Percentiles rank a stretch among this genome's conserved stretches.
phyloP scores from a whole-genome alignment of 2,329 filamentous ascomycete genomes.

The Aspergillus puulaauensis region DNA sequence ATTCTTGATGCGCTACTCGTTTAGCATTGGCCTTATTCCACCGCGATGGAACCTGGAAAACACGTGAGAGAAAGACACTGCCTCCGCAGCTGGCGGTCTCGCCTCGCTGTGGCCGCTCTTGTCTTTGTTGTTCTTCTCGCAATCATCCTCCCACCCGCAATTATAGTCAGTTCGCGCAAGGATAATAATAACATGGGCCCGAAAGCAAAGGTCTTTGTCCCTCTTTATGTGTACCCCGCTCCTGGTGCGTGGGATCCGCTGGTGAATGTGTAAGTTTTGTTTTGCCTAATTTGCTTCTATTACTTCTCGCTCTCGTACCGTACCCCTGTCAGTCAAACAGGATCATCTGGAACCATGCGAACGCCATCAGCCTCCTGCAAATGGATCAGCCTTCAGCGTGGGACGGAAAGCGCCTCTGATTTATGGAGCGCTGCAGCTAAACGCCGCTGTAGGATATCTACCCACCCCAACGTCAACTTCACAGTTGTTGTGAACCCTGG shows the following conservation, averaged over 20 bases:
- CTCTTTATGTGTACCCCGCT: constrained; percentile 51
- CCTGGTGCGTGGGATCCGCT: constrained; percentile 49
- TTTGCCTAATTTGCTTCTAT: constrained; percentile 2
- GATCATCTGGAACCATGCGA: constrained; percentile 14
- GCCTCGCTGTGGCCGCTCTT: constrained; percentile 26
- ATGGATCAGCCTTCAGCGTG: constrained; percentile 15
- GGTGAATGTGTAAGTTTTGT: constrained; percentile 41
- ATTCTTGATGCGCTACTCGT: constrained; percentile 8
- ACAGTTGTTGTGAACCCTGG: constrained; percentile 52
- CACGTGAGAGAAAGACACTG: constrained; percentile 33
- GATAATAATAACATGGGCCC: constrained; percentile 37
- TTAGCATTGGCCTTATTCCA: constrained; percentile 13
- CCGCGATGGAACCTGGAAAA: constrained; percentile 25
- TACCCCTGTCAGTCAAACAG: constrained; percentile 6
- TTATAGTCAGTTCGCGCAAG: constrained; percentile 34
- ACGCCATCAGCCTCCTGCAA: constrained; percentile 17
- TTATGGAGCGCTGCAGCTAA: constrained; percentile 23
- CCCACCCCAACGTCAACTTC: constrained; percentile 46
- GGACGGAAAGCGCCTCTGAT: constrained; percentile 12
- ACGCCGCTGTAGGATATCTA: constrained; percentile 33
- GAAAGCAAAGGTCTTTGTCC: constrained; percentile 46
- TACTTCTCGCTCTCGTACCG: constrained; percentile 11
- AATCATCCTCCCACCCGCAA: constrained; percentile 32
- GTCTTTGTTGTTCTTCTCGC: constrained; percentile 31
- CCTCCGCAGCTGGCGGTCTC: constrained; percentile 30